phyloP scores from a whole-genome alignment of 2,329 filamentous ascomycete species.

The Blumeriella jaapii region DNA sequence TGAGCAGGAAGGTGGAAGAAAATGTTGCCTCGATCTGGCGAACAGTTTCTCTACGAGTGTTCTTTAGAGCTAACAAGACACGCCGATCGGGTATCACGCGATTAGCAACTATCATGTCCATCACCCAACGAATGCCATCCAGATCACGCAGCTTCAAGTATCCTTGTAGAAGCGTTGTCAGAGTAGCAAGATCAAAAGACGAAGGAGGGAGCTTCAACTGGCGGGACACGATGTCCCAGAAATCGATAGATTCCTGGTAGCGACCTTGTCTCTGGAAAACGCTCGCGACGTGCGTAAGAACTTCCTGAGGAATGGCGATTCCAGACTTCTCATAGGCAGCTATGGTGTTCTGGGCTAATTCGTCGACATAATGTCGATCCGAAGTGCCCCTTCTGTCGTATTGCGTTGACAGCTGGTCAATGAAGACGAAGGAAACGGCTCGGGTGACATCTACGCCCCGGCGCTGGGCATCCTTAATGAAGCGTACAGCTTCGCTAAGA shows the following conservation, averaged over 20 bases:
- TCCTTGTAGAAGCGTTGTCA: conserved; percentile 22
- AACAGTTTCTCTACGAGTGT: conserved; percentile 6
- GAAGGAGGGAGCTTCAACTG: conserved; percentile 9
- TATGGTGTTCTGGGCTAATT: conserved; percentile 12
- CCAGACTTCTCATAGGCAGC: conserved; percentile 14
- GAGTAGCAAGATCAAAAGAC: conserved; percentile 14
- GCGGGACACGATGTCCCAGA: conserved; percentile 21
- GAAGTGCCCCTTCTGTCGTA: conserved; percentile 1
- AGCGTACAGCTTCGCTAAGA: conserved; percentile 7
- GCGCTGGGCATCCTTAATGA: conserved; percentile 18
- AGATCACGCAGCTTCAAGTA: conserved; percentile 19
- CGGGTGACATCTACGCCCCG: conserved; percentile 12
- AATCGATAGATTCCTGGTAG: conserved; percentile 17
- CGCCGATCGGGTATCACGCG: conserved; percentile 17
- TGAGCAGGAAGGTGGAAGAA: conserved; percentile 3
- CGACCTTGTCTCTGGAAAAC: conserved; percentile 15
- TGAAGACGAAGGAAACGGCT: conserved; percentile 18
- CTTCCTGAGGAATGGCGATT: conserved; percentile 13
- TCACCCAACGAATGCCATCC: conserved; percentile 21
- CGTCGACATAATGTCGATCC: conserved; percentile 1
- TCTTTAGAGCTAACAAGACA: conserved; percentile 16
- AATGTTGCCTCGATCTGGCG: conserved; percentile 1
- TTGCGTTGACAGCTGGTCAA: conserved; percentile 17
- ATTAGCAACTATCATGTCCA: conserved; percentile 16
- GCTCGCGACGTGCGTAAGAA: conserved; percentile 22